A percentile compares a stretch with the other conserved stretches of the same genome.
phyloP scores from a whole-genome alignment of 1,139 yeast species.

The Taphrina flavorubra region DNA sequence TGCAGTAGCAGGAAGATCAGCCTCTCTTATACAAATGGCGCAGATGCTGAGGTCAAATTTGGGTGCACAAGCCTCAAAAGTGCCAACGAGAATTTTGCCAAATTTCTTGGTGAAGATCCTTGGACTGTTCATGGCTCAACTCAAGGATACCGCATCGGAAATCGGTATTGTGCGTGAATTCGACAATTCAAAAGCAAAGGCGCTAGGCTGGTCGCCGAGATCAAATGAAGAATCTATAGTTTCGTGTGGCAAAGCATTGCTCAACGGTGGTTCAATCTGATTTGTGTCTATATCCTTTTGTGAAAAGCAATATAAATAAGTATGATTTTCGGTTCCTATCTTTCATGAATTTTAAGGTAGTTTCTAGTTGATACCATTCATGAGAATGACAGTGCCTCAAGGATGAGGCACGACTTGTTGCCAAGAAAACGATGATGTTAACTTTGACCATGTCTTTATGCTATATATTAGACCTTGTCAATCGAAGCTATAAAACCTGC shows the following conservation, averaged over 20 bases:
- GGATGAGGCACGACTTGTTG: too few species aligned
- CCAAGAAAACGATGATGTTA: too few species aligned
- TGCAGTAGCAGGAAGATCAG: slow-evolving; percentile 10
- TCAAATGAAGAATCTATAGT: slow-evolving; percentile 15
- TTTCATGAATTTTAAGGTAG: too few species aligned
- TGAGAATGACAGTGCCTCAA: too few species aligned
- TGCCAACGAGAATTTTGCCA: slow-evolving; percentile 1
- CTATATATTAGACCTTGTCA: too few species aligned
- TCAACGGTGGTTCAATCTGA: background rate
- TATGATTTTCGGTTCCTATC: too few species aligned
- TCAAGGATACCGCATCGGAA: slow-evolving; percentile 5
- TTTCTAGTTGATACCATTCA: too few species aligned
- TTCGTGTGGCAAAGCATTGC: slow-evolving; percentile 10
- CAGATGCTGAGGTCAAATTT: background rate
- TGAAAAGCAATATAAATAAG: too few species aligned
- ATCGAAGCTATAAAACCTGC: too few species aligned
- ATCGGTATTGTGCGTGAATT: slow-evolving; percentile 9
- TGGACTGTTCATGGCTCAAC: slow-evolving; percentile 6
- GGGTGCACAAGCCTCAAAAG: slow-evolving; percentile 9
- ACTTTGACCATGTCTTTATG: too few species aligned
- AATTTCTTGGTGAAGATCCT: slow-evolving; percentile 7
- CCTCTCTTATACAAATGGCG: background rate
- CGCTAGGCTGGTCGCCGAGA: slow-evolving; percentile 18
- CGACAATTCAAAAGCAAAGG: background rate
- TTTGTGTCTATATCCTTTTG: background rate